Evolutionary conservation across 495 filamentous ascomycete genomes (phyloP), one percentile per base, ranked within the genome.

Genomic region (Gamarada debralockiae): DNA sequence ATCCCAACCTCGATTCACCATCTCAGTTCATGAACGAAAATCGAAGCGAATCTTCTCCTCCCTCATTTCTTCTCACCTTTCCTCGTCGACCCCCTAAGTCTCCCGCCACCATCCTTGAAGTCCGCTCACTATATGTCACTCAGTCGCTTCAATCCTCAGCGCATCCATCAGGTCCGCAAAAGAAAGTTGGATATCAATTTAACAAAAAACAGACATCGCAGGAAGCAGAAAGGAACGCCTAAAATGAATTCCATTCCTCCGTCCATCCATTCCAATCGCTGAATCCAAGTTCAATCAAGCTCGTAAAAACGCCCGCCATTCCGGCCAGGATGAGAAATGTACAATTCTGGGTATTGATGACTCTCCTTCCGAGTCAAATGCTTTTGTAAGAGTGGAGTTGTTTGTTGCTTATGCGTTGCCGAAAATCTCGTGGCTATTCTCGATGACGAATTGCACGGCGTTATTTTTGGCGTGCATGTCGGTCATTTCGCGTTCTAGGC

Each of bases 401-500:
- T 15, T 31, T 29, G 27, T 46, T 25, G 33, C 36, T 52, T 20
- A 57, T 12, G 31, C 45, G 22, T 46, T 49, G 27, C 39, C 75
- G 69, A 96, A 96, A 37, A 95, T 84, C 53, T 78, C 80, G 51
- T 89, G 80, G 61, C 85, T 90, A 58, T 93, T 83, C 61, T 95
- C 90, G 58, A 95, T 88, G 63, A 96, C 68, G 64, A 91, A 95
- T 66, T 95, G 91, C 59, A 97, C 81, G 13, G 89, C 89, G 42
- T 82, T 74, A 53, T 95, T 95, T 78, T 96, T 96, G 52, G 86
- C 80, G 58, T 92, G 86, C 73, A 95, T 93, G 59, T 99, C 95
- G 12, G 84, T 89, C 87, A 97, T 95, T 66, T 99, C 95, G 50
- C 90, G 84, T 57, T 95, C 88, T 57, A 97, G 73, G 56, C 83